These are phyloP conservation scores for Lipomyces yarrowii DNA, from an alignment of 1,139 yeast species.

Conservation along the genomic window DNA sequence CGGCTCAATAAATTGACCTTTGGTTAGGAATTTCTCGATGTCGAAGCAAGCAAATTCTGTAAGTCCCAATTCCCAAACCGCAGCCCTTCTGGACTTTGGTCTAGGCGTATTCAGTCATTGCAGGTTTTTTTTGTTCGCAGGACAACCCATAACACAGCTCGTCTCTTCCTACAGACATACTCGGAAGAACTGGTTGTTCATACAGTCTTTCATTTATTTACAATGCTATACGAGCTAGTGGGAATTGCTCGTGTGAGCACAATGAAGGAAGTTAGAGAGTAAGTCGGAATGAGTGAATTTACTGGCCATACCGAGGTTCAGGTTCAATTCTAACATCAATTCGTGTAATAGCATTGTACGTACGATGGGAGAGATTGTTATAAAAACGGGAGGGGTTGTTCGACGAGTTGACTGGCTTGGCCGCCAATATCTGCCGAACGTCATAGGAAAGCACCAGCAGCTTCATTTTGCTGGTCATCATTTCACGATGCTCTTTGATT, in stretches of 20 bases:
- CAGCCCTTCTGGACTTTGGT: no score
- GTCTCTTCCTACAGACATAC: background rate
- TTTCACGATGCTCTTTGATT: conserved; percentile 82
- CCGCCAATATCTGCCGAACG: conserved; percentile 72
- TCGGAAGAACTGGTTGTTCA: background rate
- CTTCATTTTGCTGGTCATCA: conserved; percentile 88
- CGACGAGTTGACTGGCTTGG: conserved; percentile 83
- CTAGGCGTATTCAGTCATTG: no score
- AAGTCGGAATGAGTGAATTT: conserved; percentile 32
- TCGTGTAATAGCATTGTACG: conserved; percentile 58
- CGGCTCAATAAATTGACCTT: background rate
- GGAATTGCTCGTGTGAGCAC: conserved; percentile 78
- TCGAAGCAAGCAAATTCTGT: background rate
- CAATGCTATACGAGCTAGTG: conserved; percentile 85
- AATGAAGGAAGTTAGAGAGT: conserved; percentile 65
- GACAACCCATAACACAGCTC: background rate
- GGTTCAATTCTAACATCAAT: conserved; percentile 4
- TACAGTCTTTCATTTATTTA: background rate
- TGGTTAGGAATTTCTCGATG: background rate
- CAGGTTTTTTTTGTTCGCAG: background rate
- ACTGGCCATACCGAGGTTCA: conserved; percentile 15
- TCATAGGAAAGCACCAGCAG: conserved; percentile 84
- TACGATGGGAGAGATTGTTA: conserved; percentile 79
- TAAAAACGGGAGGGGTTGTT: conserved; percentile 89
- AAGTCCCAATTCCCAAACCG: background rate